These are phyloP conservation scores for Phlebiopsis flavidoalba DNA, from an alignment of 768 basidiomycete genomes.

Conservation along the genomic window DNA sequence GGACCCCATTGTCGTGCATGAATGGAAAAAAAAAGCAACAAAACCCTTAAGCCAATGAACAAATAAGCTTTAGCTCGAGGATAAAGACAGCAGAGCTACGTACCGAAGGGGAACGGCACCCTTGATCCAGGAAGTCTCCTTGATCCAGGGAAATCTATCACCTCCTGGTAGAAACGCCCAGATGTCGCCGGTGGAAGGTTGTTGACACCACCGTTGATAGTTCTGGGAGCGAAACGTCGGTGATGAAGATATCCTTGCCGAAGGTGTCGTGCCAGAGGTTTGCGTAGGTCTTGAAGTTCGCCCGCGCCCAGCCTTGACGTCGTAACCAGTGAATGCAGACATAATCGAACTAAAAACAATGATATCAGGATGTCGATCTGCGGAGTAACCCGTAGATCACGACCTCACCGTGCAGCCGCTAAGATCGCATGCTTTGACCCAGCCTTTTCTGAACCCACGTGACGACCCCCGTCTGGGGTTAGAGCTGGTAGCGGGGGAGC, in stretches of 20 bases:
- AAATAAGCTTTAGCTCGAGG: neutral
- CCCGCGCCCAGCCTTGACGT: constrained; percentile 46
- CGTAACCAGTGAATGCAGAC: constrained; percentile 54
- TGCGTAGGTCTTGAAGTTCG: constrained; percentile 50
- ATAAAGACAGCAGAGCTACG: constrained; percentile 18
- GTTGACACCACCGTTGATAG: constrained; percentile 42
- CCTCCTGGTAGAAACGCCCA: constrained; percentile 41
- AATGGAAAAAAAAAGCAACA: no score
- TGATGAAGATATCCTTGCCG: constrained; percentile 45
- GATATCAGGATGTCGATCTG: neutral
- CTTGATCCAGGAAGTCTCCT: constrained; percentile 35
- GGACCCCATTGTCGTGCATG: constrained; percentile 48
- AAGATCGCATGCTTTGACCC: constrained; percentile 46
- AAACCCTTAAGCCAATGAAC: constrained; percentile 31
- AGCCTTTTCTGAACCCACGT: constrained; percentile 63
- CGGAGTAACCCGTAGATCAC: neutral
- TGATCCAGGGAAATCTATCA: no score
- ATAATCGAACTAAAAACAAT: constrained; percentile 41
- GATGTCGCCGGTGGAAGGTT: constrained; percentile 40
- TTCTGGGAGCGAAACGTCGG: constrained; percentile 64
- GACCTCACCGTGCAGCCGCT: constrained; percentile 47
- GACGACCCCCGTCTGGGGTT: constrained; percentile 49
- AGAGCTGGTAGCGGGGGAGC: constrained; percentile 66
- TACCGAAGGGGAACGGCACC: constrained; percentile 61
- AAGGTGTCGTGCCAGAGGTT: constrained; percentile 40